Conservation (phyloP, 2,329 filamentous ascomycete species). For the Exophiala dermatitidis region DNA sequence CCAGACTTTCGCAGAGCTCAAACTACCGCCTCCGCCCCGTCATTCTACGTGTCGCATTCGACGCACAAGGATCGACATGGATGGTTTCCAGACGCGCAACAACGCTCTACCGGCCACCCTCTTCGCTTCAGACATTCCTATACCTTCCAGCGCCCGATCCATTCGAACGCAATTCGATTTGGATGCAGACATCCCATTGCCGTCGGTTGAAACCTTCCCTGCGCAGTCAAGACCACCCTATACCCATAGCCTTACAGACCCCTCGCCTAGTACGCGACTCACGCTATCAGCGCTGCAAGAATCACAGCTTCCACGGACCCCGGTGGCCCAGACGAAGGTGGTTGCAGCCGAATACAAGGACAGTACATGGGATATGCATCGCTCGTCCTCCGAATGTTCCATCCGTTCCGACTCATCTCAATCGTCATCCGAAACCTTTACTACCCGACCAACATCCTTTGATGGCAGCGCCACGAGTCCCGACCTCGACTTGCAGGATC, state of each 20-base stretch:
- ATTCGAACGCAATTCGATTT: slow-evolving; percentile 10
- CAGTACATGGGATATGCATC: slow-evolving; percentile 37
- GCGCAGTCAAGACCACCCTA: slow-evolving; percentile 9
- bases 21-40: slow-evolving; percentile 40
- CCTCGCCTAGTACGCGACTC: slow-evolving; percentile 32
- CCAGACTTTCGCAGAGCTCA: slow-evolving; percentile 34
- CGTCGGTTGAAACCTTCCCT: slow-evolving; percentile 24
- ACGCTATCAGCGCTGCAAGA: slow-evolving; percentile 35
- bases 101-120: slow-evolving; percentile 28
- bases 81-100: slow-evolving; percentile 33
- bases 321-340: slow-evolving; percentile 40
- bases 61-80: slow-evolving; percentile 35
- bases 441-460: slow-evolving; percentile 48
- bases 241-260: slow-evolving; percentile 21
- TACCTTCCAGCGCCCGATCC: slow-evolving; percentile 33
- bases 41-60: slow-evolving; percentile 39
- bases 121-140: slow-evolving; percentile 34
- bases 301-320: slow-evolving; percentile 38
- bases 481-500: slow-evolving; percentile 52
- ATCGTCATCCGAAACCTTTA: slow-evolving; percentile 52
- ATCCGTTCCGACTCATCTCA: slow-evolving; percentile 56
- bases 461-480: slow-evolving; percentile 56
- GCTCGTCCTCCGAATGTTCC: slow-evolving; percentile 53
- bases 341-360: slow-evolving; percentile 32
- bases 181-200: slow-evolving; percentile 29